These are phyloP conservation scores for Alisma plantagoaquatica DNA, from an alignment of 106 monocot genomes.

Conservation along the genomic window DNA sequence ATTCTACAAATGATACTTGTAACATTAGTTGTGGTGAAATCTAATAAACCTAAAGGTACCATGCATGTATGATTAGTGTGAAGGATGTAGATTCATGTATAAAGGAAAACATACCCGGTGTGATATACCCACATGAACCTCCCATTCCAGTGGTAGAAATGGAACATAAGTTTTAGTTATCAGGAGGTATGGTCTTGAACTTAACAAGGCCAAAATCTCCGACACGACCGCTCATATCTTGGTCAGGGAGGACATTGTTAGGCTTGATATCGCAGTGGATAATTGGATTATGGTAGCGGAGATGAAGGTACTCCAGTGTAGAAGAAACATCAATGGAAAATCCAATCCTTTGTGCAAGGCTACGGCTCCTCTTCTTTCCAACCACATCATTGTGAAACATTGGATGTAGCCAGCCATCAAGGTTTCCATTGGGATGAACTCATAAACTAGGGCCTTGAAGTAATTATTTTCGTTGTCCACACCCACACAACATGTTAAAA, in stretches of 20 bases:
- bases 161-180: not conserved
- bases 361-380: not conserved
- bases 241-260: no score
- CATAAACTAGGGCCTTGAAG: no score
- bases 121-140: constrained; percentile 20
- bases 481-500: no score
- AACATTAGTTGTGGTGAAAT: no score
- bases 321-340: constrained; percentile 12
- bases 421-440: no score
- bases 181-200: not conserved
- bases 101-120: constrained; percentile 13
- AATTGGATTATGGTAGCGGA: constrained; percentile 2
- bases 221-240: constrained; percentile 21
- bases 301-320: constrained; percentile 25
- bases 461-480: no score
- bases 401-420: constrained; percentile 4
- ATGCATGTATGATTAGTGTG: not conserved
- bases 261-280: no score
- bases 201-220: constrained; percentile 23
- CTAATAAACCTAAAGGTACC: not conserved
- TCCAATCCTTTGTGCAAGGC: constrained; percentile 2
- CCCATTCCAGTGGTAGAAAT: constrained; percentile 1
- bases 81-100: not conserved
- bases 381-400: no score
- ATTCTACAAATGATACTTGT: no score